Percentiles rank a stretch among this genome's conserved stretches.
Evolutionary conservation across 345 rosid genomes (phyloP).

Genomic region (Dipteronia sinensis): DNA sequence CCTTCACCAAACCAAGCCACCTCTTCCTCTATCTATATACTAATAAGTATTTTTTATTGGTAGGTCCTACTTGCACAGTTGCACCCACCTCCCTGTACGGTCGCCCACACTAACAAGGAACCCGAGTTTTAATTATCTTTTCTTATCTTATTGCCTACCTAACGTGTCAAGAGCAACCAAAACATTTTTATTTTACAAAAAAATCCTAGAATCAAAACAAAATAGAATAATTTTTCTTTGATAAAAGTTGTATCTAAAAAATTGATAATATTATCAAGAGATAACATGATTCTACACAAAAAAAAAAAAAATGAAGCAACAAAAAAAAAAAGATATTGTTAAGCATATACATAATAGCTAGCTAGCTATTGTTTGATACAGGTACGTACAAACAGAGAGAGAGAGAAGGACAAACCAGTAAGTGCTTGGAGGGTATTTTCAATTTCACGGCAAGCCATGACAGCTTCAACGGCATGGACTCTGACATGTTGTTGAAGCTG

Average conservation of each 20-base stretch:
- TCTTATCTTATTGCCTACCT: slow-evolving; percentile 20
- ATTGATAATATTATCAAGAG: neutral
- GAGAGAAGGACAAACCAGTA: slow-evolving; percentile 55
- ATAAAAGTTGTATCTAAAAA: neutral
- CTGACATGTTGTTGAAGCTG: slow-evolving; percentile 99
- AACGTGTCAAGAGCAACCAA: slow-evolving; percentile 15
- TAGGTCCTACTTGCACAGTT: slow-evolving; percentile 42
- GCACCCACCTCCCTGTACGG: slow-evolving; percentile 25
- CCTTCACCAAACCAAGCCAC: slow-evolving; percentile 24
- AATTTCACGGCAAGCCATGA: slow-evolving; percentile 98
- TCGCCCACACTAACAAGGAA: slow-evolving; percentile 15
- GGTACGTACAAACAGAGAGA: neutral
- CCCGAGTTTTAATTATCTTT: neutral
- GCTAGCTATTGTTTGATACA: too few species aligned
- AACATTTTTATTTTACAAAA: neutral
- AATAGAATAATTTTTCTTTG: neutral
- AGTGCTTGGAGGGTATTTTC: slow-evolving; percentile 89
- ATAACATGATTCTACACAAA: neutral
- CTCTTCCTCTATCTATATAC: slow-evolving; percentile 9
- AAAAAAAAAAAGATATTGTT: too few species aligned
- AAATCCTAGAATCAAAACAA: slow-evolving; percentile 6
- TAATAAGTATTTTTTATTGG: slow-evolving; percentile 20
- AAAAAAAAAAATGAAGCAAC: neutral
- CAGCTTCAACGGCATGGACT: slow-evolving; percentile 98
- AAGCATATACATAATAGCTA: too few species aligned